A percentile compares a stretch with the other conserved stretches of the same genome.
phyloP scores from a whole-genome alignment of 345 rosid genomes.

The Eucalyptus sideroxylon region DNA sequence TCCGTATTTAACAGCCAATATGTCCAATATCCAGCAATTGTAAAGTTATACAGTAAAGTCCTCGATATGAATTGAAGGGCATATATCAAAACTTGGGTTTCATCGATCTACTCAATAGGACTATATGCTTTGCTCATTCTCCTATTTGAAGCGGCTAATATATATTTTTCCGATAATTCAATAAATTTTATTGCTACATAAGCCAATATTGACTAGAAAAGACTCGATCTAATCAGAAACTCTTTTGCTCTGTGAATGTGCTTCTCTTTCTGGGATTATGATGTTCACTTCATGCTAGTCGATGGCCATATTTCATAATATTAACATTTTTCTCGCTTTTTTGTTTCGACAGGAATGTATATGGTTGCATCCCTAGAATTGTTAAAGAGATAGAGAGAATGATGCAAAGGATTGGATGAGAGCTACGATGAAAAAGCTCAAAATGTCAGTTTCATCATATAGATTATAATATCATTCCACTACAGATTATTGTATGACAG shows the following conservation, averaged over 20 bases:
- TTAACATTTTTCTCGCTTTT: neutral
- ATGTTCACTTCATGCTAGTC: neutral
- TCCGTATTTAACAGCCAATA: too few relatives aligned
- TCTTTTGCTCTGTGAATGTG: neutral
- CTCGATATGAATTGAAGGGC: too few relatives aligned
- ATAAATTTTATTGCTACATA: neutral
- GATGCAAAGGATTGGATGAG: neutral
- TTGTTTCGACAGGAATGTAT: neutral
- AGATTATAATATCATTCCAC: too few relatives aligned
- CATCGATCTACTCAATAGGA: neutral
- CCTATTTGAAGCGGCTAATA: too few relatives aligned
- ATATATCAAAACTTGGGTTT: too few relatives aligned
- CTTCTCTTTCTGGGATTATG: neutral
- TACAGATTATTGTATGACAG: fast-evolving
- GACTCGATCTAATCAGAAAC: too few relatives aligned
- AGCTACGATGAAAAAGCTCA: neutral
- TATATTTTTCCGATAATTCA: neutral
- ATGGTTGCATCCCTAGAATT: neutral
- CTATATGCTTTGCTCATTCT: neutral
- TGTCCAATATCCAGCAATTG: too few relatives aligned
- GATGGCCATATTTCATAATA: neutral
- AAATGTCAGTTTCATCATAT: neutral
- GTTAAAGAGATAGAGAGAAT: neutral
- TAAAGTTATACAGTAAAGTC: too few relatives aligned
- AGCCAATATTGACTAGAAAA: neutral